Conservation (phyloP, 2,329 filamentous ascomycete species). For the Apiospora sp. region DNA sequence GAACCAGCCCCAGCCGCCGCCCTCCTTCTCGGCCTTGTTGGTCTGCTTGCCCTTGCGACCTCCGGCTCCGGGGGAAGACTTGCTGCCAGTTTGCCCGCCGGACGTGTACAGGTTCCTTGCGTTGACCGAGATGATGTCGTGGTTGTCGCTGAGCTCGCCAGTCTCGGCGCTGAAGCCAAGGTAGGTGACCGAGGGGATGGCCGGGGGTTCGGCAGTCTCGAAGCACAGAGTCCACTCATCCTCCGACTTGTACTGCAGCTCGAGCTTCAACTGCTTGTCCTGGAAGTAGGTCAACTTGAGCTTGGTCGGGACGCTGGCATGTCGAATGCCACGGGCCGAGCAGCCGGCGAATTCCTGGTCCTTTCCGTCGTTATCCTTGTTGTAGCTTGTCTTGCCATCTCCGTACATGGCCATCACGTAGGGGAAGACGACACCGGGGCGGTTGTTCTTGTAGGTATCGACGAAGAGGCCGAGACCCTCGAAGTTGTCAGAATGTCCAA, state of each 20-base stretch:
- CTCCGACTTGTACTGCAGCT: conserved; percentile 93
- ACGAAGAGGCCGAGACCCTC: conserved; percentile 95
- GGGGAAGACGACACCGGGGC: conserved; percentile 92
- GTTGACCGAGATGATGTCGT: conserved; percentile 89
- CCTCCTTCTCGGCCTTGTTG: conserved; percentile 48
- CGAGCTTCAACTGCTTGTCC: conserved; percentile 88
- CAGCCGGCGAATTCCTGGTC: conserved; percentile 91
- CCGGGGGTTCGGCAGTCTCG: conserved; percentile 72
- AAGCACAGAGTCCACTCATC: conserved; percentile 92
- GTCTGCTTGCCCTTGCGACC: conserved; percentile 47
- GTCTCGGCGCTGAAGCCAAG: conserved; percentile 88
- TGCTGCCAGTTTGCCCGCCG: conserved; percentile 53
- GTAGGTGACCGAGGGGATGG: conserved; percentile 80
- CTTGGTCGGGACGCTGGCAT: conserved; percentile 81
- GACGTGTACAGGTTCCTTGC: conserved; percentile 87
- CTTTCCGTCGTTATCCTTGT: conserved; percentile 95
- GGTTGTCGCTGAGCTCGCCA: conserved; percentile 95
- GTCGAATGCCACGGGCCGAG: conserved; percentile 90
- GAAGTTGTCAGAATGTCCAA: conserved; percentile 87
- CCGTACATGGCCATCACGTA: conserved; percentile 99
- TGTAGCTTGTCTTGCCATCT: conserved; percentile 87
- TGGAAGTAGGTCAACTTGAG: conserved; percentile 94
- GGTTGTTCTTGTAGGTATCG: conserved; percentile 99
- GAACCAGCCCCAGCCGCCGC: conserved; percentile 67
- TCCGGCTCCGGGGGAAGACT: conserved; percentile 49